These are phyloP conservation scores for Rosa multiflora DNA, from an alignment of 306 rosid species.

Conservation along the genomic window DNA sequence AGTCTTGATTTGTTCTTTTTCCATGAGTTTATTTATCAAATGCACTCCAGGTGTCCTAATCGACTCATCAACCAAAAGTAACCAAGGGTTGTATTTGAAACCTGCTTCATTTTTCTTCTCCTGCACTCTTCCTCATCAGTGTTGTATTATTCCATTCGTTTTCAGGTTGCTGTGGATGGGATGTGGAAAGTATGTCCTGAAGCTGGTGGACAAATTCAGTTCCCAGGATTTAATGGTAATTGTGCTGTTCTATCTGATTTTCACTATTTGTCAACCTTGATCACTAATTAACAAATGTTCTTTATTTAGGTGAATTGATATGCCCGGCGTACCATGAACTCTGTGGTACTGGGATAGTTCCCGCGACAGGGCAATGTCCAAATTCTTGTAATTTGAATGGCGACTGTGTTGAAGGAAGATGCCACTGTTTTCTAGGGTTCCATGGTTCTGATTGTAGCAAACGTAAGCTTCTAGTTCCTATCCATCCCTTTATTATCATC, in stretches of 20 bases:
- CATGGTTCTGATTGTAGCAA: constrained; percentile 74
- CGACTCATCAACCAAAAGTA: not conserved
- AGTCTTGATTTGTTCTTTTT: constrained; percentile 16
- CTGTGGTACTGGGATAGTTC: constrained; percentile 52
- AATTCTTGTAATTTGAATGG: constrained; percentile 80
- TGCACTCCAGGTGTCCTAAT: not conserved
- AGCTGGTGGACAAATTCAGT: constrained; percentile 83
- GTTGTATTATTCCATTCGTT: not conserved
- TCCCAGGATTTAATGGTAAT: constrained; percentile 81
- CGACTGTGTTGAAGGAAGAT: constrained; percentile 88
- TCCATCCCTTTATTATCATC: constrained; percentile 7
- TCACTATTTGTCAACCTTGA: constrained; percentile 9
- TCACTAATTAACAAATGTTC: constrained; percentile 11
- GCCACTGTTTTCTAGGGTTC: constrained; percentile 83
- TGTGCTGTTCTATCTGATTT: constrained; percentile 20
- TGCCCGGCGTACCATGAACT: constrained; percentile 91
- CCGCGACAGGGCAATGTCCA: constrained; percentile 66
- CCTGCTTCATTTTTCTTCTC: not conserved
- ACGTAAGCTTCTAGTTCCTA: constrained; percentile 58
- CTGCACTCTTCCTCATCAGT: constrained; percentile 1
- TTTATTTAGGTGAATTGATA: constrained; percentile 63
- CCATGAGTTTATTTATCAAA: constrained; percentile 16
- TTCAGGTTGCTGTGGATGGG: constrained; percentile 93
- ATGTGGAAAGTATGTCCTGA: constrained; percentile 82
- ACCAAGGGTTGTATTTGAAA: not conserved